Base-by-base conservation (phyloP, 2,329 filamentous ascomycete genomes). In the Trichothecium roseum region DNA sequence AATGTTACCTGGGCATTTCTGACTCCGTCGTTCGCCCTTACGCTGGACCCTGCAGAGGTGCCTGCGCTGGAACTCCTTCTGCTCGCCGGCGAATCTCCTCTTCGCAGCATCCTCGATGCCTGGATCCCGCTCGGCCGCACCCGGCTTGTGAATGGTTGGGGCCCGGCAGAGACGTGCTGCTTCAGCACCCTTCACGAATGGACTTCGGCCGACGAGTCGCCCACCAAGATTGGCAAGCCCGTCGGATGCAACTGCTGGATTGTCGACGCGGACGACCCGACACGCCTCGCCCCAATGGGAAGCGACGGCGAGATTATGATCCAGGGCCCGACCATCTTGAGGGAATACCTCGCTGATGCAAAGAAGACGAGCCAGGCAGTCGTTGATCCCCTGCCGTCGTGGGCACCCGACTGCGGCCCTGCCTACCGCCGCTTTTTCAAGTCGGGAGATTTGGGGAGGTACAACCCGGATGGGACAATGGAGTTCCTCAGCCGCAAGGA, bases 351-450 rank as follows among this genome's bases (percentile, higher is more conserved):
- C 20, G 20, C 20, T 10, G 20, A 24, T 10, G 6, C 20, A 24
- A 22, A 39, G 17, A 10, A 14, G 2, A 54, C 63, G 56, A 37
- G 51, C 39, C 8, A 40, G 3, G 41, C 42, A 2, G 16, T 35
- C 15, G 24, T 35, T 10, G 18, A n/a, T n/a, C 8, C 16, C 9
- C 31, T 33, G 8, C 31, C 31, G n/a, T 10, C 9, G 9, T 33
- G 31, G 31, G 31, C 18, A 7, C 31, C 31, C 9, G 20, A 24
- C 20, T 24, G 20, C 20, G 20, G 20, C 20, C 20, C 20, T 24
- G 20, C 20, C 6, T 24, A 24, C 20, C 20, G 20, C 20, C 20
- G 20, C 20, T 24, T 24, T 10, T 24, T 24, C 20, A 24, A 24
- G 20, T 24, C 29, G 12, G 14, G 29, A 5, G 29, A 31, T 14